A percentile compares a stretch with the other conserved stretches of the same genome.
Evolutionary conservation across 192 early-diverging fungal species (phyloP).

Genomic region (Coemansia sp.): DNA sequence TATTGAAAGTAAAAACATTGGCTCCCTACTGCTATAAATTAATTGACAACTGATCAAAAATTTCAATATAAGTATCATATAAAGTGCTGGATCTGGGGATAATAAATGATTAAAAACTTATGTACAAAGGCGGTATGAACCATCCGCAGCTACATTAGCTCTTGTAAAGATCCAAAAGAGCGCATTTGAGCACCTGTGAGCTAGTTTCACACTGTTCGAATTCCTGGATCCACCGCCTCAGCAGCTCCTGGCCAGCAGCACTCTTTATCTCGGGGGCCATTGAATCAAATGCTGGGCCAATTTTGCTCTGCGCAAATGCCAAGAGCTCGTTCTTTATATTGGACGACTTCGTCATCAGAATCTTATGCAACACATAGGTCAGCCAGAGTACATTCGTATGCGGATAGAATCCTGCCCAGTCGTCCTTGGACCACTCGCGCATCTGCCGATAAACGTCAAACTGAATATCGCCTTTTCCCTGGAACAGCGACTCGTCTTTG

Average conservation of each 20-base stretch:
- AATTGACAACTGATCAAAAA: no score
- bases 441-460: constrained; percentile 75
- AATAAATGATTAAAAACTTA: background rate
- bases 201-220: constrained; percentile 51
- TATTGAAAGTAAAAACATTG: no score
- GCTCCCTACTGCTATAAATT: no score
- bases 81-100: background rate
- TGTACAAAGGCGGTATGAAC: background rate
- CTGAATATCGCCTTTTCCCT: constrained; percentile 66
- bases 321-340: constrained; percentile 43
- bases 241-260: constrained; percentile 46
- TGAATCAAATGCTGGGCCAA: constrained; percentile 31
- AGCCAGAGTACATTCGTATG: constrained; percentile 55
- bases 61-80: no score
- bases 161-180: constrained; percentile 54
- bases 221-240: constrained; percentile 51
- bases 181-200: constrained; percentile 47
- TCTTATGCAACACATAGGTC: constrained; percentile 51
- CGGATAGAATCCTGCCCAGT: constrained; percentile 49
- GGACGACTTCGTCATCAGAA: constrained; percentile 45
- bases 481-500: constrained; percentile 58
- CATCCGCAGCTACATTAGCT: constrained; percentile 1
- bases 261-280: constrained; percentile 27
- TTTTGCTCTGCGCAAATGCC: constrained; percentile 44
- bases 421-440: constrained; percentile 41